Evolutionary conservation across 1,284 basidiomycete genomes (phyloP).

Genomic region (Athelia sp.): DNA sequence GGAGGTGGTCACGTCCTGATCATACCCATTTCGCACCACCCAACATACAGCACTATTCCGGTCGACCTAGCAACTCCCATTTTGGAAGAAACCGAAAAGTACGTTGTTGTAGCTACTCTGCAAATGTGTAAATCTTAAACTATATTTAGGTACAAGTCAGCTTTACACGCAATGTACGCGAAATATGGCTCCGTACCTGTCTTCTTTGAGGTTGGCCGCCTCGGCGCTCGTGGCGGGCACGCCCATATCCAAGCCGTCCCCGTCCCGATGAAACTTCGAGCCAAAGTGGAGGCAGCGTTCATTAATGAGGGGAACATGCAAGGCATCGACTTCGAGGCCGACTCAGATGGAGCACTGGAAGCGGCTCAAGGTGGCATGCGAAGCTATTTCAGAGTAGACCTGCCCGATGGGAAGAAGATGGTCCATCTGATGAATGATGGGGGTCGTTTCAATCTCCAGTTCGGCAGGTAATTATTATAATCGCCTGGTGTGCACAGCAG

Average conservation of each 20-base stretch:
- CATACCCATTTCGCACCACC: constrained; percentile 72
- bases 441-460: constrained; percentile 83
- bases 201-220: constrained; percentile 83
- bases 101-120: constrained; percentile 13
- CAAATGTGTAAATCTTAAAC: no score
- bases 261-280: constrained; percentile 58
- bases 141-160: constrained; percentile 74
- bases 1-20: constrained; percentile 93
- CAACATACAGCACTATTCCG: constrained; percentile 66
- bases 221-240: constrained; percentile 86
- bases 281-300: constrained; percentile 70
- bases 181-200: constrained; percentile 68
- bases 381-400: constrained; percentile 86
- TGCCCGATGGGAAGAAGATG: constrained; percentile 82
- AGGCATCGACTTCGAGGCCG: constrained; percentile 64
- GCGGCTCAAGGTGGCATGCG: constrained; percentile 47
- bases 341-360: constrained; percentile 60
- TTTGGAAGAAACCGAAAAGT: constrained; percentile 74
- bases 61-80: constrained; percentile 72
- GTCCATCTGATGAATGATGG: constrained; percentile 80
- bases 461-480: constrained; percentile 78
- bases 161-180: constrained; percentile 69
- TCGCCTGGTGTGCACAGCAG: constrained; percentile 7
- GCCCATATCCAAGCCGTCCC: constrained; percentile 89
- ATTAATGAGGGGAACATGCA: constrained; percentile 55